phyloP scores from a whole-genome alignment of 176 grass and related monocot species.

The Rhynchospora breviuscula region DNA sequence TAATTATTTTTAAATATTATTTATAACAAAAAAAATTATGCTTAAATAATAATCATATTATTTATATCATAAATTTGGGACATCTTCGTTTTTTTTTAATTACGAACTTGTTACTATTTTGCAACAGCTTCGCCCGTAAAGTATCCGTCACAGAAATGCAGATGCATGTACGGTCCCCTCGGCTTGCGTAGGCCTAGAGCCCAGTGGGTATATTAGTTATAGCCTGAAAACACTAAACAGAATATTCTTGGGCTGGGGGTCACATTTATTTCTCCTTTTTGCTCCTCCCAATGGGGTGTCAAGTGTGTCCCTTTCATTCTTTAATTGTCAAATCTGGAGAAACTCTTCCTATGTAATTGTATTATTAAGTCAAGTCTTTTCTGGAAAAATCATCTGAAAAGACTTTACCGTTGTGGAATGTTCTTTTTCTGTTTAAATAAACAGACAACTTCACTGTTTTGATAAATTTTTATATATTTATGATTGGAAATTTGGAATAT shows the following conservation, averaged over 20 bases:
- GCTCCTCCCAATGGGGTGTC: neutral
- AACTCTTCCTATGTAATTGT: neutral
- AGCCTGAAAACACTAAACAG: constrained; percentile 11
- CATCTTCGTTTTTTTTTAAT: no score
- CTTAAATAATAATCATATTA: no score
- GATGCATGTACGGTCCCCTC: neutral
- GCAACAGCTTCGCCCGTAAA: neutral
- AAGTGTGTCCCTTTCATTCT: neutral
- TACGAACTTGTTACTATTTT: no score
- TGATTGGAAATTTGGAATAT: no score
- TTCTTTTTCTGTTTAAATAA: neutral
- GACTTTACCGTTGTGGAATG: neutral
- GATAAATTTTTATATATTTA: no score
- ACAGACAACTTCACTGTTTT: neutral
- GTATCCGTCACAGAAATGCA: neutral
- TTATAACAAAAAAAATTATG: no score
- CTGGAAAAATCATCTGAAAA: neutral
- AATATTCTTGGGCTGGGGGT: constrained; percentile 24
- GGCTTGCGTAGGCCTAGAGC: neutral
- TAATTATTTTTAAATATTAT: no score
- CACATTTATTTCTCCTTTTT: constrained; percentile 9
- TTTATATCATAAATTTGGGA: no score
- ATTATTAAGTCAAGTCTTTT: neutral
- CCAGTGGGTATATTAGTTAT: constrained; percentile 8
- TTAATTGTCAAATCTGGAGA: neutral